phyloP scores from a whole-genome alignment of 257 asterid species.

The Nemophila menziesii region DNA sequence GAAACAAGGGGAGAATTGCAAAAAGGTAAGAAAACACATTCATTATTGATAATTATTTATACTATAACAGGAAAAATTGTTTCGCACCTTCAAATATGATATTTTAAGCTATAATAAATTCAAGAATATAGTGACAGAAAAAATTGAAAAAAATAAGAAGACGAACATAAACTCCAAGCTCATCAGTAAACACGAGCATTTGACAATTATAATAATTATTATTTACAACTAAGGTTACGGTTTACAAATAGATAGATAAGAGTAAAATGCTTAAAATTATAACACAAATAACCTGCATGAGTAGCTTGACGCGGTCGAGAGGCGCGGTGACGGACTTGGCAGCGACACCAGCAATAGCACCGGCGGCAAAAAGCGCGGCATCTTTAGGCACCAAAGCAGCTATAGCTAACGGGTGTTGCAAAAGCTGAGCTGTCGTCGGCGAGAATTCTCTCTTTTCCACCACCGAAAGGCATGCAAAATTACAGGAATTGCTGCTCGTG shows the following conservation, averaged over 20 bases:
- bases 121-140: too few species aligned
- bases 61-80: not conserved
- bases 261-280: not conserved
- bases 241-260: not conserved
- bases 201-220: not conserved
- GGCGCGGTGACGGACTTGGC: constrained; percentile 92
- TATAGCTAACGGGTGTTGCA: constrained; percentile 63
- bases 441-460: constrained; percentile 40
- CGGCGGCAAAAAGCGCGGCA: constrained; percentile 82
- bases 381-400: constrained; percentile 74
- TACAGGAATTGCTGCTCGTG: constrained; percentile 16
- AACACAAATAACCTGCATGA: constrained; percentile 57
- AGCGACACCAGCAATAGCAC: constrained; percentile 86
- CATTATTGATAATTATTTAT: not conserved
- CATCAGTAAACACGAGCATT: not conserved
- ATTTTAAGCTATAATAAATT: not conserved
- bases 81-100: not conserved
- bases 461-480: constrained; percentile 58
- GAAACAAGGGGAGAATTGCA: constrained; percentile 3
- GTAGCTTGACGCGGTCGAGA: constrained; percentile 86
- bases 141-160: too few species aligned
- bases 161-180: not conserved
- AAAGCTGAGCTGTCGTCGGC: constrained; percentile 57
- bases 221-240: not conserved
- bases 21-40: not conserved